Evolutionary conservation across 2,329 filamentous ascomycete genomes (phyloP).

Genomic region (Pestalotiopsis sp.): DNA sequence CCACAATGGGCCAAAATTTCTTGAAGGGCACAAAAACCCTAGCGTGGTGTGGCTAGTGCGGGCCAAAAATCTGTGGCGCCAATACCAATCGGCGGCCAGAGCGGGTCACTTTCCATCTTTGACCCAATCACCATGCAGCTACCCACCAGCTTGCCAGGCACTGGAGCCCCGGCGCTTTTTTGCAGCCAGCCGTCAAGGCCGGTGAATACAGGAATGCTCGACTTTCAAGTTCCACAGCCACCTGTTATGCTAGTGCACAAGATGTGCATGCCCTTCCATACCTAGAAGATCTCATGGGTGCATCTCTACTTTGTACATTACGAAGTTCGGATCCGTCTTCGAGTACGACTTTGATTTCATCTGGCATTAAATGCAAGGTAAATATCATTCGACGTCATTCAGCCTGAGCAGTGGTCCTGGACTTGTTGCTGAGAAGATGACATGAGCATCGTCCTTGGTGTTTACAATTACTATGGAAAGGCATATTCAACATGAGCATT

Average conservation of each 20-base stretch:
- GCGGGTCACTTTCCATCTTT: not conserved
- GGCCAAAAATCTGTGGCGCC: constrained; percentile 17
- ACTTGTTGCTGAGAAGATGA: not conserved
- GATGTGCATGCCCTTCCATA: too few species aligned
- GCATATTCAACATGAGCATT: too few species aligned
- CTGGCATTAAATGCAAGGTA: not conserved
- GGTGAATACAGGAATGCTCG: too few species aligned
- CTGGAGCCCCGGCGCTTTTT: not conserved
- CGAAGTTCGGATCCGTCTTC: not conserved
- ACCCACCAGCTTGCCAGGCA: not conserved
- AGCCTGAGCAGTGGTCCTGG: not conserved
- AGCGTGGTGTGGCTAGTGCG: constrained; percentile 32
- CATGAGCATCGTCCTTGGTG: not conserved
- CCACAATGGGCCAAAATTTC: constrained; percentile 12
- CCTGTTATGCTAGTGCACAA: too few species aligned
- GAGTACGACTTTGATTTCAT: not conserved
- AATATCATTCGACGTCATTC: not conserved
- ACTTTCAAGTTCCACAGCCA: too few species aligned
- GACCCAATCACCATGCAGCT: not conserved
- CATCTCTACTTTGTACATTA: not conserved
- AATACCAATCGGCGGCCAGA: not conserved
- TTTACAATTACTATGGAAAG: not conserved
- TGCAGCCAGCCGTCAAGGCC: too few species aligned
- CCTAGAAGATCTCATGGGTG: too few species aligned
- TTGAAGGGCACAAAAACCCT: constrained; percentile 14